Evolutionary conservation across 768 basidiomycete genomes (phyloP), one percentile per base, ranked within the genome.

Genomic region (Podaxis carcinomalis): DNA sequence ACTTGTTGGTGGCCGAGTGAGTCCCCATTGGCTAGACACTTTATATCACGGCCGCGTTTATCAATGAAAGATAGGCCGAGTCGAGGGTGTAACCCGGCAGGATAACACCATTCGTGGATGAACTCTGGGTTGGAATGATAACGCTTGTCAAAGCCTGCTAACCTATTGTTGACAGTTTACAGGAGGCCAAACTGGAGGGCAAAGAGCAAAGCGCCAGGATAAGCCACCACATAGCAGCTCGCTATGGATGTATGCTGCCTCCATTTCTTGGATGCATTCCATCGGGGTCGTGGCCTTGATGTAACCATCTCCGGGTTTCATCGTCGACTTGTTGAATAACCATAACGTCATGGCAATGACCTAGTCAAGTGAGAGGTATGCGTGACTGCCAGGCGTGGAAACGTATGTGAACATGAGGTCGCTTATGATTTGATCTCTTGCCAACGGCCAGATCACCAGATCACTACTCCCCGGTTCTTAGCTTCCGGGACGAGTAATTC

Each of bases 231-330:
- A 28, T 5, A 32, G 0, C 7, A 9, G 32, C 32, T 32, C 1
- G 32, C 7, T 32, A 32, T 32, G 7, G 32, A 9, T 32, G 7
- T 32, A 44, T 3, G 19, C 19, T n/a, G 16, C 16, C 16, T 19
- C 16, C 16, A 19, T 44, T 13, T 40, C 39, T 19, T 14, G 1
- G 19, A 44, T 4, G 6, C 5, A 7, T 16, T n/a, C 19, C 19
- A 44, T 28, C n/a, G 42, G 16, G 16, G 39, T 40, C 64, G 91
- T 81, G 77, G 88, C 84, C 93, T 95, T 95, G 27, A 36, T 19
- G 21, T 6, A 23, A 9, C 4, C 19, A 21, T 14, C 13, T 42
- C 16, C 3, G 21, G 25, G 57, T 21, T 47, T 51, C 39, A 51
- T 58, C 57, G 13, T 25, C 19, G 27, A 44, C 11, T 21, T 47